Percentiles rank a stretch among this genome's conserved stretches.
phyloP scores from a whole-genome alignment of 257 asterid genomes.

The Eustoma russellianum region DNA sequence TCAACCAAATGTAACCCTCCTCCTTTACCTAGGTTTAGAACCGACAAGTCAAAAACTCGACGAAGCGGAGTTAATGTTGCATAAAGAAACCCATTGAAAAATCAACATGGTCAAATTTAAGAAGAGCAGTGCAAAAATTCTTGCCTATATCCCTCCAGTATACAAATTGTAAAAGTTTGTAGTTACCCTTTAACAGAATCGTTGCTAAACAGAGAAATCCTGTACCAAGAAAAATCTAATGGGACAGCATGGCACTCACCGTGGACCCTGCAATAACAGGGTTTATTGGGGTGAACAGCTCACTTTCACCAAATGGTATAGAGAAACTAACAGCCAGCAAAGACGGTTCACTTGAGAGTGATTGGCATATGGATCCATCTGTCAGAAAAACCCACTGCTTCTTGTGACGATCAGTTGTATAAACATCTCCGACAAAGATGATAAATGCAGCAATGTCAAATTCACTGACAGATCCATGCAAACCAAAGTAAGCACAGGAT shows the following conservation, averaged over 20 bases:
- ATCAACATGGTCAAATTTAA: too few species aligned
- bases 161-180: too few species aligned
- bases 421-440: constrained; percentile 71
- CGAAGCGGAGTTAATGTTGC: too few species aligned
- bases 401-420: constrained; percentile 45
- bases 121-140: too few species aligned
- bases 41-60: too few species aligned
- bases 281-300: constrained; percentile 47
- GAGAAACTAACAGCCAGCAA: constrained; percentile 73
- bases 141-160: too few species aligned
- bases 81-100: too few species aligned
- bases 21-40: too few species aligned
- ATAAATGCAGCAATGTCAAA: constrained; percentile 82
- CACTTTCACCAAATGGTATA: constrained; percentile 29
- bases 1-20: too few species aligned
- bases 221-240: too few species aligned
- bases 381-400: constrained; percentile 94
- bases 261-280: constrained; percentile 56
- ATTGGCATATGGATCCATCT: constrained; percentile 46
- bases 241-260: constrained; percentile 23
- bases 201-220: too few species aligned
- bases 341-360: constrained; percentile 25
- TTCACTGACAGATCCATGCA: constrained; percentile 50
- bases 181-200: too few species aligned
- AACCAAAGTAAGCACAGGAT: constrained; percentile 12